Evolutionary conservation across 257 asterid genomes (phyloP), one percentile per base, ranked within the genome.

Genomic region (Solanum piurae): DNA sequence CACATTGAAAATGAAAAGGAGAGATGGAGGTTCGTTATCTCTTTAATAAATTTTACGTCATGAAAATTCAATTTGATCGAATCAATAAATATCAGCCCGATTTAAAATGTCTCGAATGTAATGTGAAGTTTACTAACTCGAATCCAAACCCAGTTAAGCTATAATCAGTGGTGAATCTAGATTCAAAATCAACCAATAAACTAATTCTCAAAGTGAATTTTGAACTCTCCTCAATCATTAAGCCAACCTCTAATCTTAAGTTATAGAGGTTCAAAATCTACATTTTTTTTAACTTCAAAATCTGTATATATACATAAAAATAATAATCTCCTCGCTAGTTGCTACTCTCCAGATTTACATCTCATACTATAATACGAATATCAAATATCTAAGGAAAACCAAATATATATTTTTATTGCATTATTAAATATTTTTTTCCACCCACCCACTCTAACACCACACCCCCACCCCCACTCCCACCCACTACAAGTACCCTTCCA

Each of bases 401-500:
- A 68, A 27, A 27, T 4, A 11, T 11, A 64, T 64, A 9, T 10
- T 25, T 25, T 25, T 12, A 12, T 66, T 11, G 8, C 5, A 11
- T 12, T 66, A 66, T 66, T 25, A 11, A 66, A 25, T 66, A 2
- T 0, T 5, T 9, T n/a, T 64, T 64, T n/a, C 31, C 16, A 64
- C 33, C 7, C 7, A 6, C 55, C 20, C 77, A 8, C 25, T 25
- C n/a, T 16, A 16, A 8, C 86, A 3, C 71, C 14, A 34, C 62
- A 3, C 80, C 21, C 25, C 52, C 37, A 25, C 34, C 13, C 20
- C 23, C 29, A 29, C 29, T 1, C 29, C 25, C 64, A 29, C 83
- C 33, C 73, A 84, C 93, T 90, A 87, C 94, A 89, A 90, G 91
- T 91, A 91, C 89, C 91, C 86, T 40, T 34, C 69, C 52, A 64